These are phyloP conservation scores for Chlorella sp. DNA, from an alignment of 139 green algal species.

Conservation along the genomic window DNA sequence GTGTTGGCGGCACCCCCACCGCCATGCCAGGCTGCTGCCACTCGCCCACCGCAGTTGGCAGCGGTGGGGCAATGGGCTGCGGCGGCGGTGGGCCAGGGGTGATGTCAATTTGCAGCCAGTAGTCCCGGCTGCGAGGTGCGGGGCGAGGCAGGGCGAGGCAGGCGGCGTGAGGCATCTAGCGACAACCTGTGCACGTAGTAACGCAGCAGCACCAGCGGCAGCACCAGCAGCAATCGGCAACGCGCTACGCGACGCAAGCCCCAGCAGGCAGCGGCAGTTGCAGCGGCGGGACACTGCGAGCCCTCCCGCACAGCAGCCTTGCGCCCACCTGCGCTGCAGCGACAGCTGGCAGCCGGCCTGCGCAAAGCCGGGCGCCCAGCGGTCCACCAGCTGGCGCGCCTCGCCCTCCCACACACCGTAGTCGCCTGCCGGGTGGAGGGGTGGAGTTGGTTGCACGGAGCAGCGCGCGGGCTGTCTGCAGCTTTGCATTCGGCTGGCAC, in stretches of 20 bases:
- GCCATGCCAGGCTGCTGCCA: background rate
- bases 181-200: background rate
- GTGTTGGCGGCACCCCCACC: background rate
- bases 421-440: conserved; percentile 16
- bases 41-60: background rate
- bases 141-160: too few relatives aligned
- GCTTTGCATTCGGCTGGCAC: too few relatives aligned
- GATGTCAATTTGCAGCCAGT: conserved; percentile 57
- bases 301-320: background rate
- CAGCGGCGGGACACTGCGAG: too few relatives aligned
- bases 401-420: conserved; percentile 41
- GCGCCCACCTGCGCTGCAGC: conserved; percentile 27
- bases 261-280: too few relatives aligned
- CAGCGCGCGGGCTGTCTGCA: too few relatives aligned
- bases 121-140: conserved; percentile 10
- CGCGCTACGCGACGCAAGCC: background rate
- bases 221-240: background rate
- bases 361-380: conserved; percentile 31
- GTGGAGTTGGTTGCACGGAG: background rate
- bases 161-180: too few relatives aligned
- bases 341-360: conserved; percentile 46
- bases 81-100: background rate
- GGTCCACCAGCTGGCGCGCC: conserved; percentile 6
- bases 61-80: conserved; percentile 11
- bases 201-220: background rate